phyloP scores from a whole-genome alignment of 768 basidiomycete species.

The Hygrocybe punicea region DNA sequence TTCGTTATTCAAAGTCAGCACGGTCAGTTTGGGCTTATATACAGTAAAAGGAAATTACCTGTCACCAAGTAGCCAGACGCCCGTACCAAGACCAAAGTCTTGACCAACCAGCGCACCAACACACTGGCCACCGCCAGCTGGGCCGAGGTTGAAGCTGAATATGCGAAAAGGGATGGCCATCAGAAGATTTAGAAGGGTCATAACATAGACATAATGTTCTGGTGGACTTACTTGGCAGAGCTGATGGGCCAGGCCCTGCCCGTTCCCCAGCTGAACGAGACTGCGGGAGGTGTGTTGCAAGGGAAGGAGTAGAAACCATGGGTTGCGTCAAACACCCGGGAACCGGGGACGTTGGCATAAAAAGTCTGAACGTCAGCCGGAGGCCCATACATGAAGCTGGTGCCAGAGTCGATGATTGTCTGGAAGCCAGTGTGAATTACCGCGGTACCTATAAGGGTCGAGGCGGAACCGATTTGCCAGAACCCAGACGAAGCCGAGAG shows the following conservation, averaged over 20 bases:
- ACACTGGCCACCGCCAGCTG: conserved; percentile 45
- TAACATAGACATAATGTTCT: not conserved
- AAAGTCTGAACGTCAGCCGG: conserved; percentile 12
- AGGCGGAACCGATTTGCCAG: conserved; percentile 19
- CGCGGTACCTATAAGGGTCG: conserved; percentile 9
- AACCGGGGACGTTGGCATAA: conserved; percentile 1
- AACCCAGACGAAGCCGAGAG: conserved; percentile 26
- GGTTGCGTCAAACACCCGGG: not conserved
- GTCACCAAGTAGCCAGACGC: conserved; percentile 12
- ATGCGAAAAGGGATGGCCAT: too few species aligned
- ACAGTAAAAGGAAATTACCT: not conserved
- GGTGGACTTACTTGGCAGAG: conserved; percentile 12
- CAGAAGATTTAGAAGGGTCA: not conserved
- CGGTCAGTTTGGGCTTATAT: not conserved
- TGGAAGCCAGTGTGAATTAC: conserved; percentile 22
- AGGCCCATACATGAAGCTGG: conserved; percentile 34
- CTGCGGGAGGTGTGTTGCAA: conserved; percentile 6
- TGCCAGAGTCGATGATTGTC: conserved; percentile 40
- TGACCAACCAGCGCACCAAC: conserved; percentile 53
- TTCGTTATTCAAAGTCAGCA: not conserved
- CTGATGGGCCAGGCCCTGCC: not conserved
- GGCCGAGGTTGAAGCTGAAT: conserved; percentile 37
- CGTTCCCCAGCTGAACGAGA: not conserved
- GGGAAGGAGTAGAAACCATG: conserved; percentile 6
- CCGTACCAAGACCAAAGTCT: conserved; percentile 18